Evolutionary conservation across 2,329 filamentous ascomycete genomes (phyloP), one percentile per base, ranked within the genome.

Genomic region (Dissoconium aciculare): DNA sequence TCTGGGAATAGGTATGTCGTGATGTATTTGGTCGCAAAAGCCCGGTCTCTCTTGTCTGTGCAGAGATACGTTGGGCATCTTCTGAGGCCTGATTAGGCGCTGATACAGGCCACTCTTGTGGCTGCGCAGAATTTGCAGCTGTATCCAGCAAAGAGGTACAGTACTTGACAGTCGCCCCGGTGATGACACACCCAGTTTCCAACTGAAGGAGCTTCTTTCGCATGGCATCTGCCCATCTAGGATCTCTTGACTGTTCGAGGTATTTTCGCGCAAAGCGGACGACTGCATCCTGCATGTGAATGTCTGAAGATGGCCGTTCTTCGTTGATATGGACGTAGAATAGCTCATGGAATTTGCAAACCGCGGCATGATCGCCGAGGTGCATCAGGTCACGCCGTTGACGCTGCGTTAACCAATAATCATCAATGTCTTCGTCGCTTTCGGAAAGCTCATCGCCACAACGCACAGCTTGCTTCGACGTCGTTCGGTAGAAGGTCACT

Each of bases 381-480:
- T 44, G 31, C 3, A 30, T 26, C n/a, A 51, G 38, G n/a, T 47
- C 39, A 3, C 37, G 35, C 2, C 43, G 41, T 35, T 53, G 54
- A 15, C 50, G 52, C 5, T 49, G 42, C 1, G 43, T 28, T 4
- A 60, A 34, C 55, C 59, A 61, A 2, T 34, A 35, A 15, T 53
- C 48, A 25, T 60, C 56, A 0, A 52, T 36, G 4, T 59, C 58
- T 26, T 60, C 55, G 15, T 63, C 60, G 38, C 58, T 61, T 32
- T 63, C 59, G 27, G 50, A 57, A 11, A 62, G 39, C 4, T 39
- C 26, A 28, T 60, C 57, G 5, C 54, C 58, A 17, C 52, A 45
- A 5, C 39, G 28, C 2, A 64, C 38, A 2, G 44, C 45, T 6
- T 56, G 46, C 37, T 61, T 63, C 2, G 54, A 54, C 2, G 44